Percentiles rank a stretch among this genome's conserved stretches.
Evolutionary conservation across 225 moss, liverwort and hornwort genomes (phyloP).

Genomic region (Straminergon stramineum): DNA sequence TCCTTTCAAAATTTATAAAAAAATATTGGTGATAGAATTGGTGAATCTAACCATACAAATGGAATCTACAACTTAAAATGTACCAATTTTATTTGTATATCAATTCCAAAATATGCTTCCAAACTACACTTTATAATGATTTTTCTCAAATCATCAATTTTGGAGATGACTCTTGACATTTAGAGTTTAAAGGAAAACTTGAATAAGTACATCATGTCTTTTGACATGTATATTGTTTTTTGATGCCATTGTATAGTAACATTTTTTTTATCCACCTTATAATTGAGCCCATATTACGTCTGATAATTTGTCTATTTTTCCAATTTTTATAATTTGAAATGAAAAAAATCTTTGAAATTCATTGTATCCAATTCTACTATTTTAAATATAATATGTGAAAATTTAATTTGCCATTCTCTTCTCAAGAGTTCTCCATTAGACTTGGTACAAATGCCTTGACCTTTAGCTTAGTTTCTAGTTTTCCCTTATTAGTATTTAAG

Average conservation of each 20-base stretch:
- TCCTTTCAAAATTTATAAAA: no score
- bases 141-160: no score
- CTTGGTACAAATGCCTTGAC: neutral
- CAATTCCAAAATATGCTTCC: no score
- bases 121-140: no score
- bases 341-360: neutral
- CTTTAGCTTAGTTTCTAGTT: no score
- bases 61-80: no score
- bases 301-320: neutral
- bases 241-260: neutral
- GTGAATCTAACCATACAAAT: no score
- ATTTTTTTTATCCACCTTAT: neutral
- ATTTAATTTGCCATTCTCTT: neutral
- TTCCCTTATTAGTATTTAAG: fast-evolving
- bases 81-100: no score
- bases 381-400: neutral
- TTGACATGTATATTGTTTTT: neutral
- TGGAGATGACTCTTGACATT: no score
- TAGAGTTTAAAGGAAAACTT: neutral
- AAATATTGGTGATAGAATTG: no score
- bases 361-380: neutral
- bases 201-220: neutral
- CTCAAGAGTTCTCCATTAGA: neutral
- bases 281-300: neutral
- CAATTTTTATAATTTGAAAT: neutral